A percentile compares a stretch with the other conserved stretches of the same genome.
Conservation (phyloP, 2,329 filamentous ascomycete genomes). For the Fusarium citri region DNA sequence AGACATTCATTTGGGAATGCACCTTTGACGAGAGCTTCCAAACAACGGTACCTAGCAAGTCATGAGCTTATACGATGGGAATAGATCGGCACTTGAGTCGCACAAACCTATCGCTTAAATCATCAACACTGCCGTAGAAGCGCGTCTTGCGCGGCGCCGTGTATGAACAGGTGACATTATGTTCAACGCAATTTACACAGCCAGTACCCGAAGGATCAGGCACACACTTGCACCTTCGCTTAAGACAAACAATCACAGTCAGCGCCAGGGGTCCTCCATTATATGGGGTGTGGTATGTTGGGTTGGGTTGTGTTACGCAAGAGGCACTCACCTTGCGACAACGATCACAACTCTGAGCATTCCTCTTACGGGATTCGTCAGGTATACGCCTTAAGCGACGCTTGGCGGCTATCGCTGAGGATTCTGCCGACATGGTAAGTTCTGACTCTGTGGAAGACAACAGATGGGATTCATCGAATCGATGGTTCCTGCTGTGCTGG, state of each 20-base stretch:
- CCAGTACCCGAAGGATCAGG: constrained; percentile 45
- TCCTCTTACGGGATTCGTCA: constrained; percentile 51
- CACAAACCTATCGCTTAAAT: constrained; percentile 51
- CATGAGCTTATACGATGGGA: background rate
- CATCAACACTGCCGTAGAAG: constrained; percentile 54
- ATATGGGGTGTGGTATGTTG: background rate
- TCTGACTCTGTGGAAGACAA: background rate
- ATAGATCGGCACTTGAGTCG: background rate
- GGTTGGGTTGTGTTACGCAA: background rate
- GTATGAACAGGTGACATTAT: constrained; percentile 50
- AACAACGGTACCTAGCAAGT: constrained; percentile 48
- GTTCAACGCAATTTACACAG: constrained; percentile 51
- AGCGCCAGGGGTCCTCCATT: background rate
- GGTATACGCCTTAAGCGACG: constrained; percentile 50
- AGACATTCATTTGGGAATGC: constrained; percentile 50
- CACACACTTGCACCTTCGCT: constrained; percentile 53
- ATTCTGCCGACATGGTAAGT: constrained; percentile 21
- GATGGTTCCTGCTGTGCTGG: constrained; percentile 19
- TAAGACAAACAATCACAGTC: constrained; percentile 7
- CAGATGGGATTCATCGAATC: constrained; percentile 31
- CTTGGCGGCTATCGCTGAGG: constrained; percentile 41
- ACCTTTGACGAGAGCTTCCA: constrained; percentile 52
- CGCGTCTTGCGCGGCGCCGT: constrained; percentile 52
- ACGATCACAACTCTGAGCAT: constrained; percentile 52
- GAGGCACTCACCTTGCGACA: constrained; percentile 48